These are phyloP conservation scores for Cytospora schulzeri DNA, from an alignment of 2,329 filamentous ascomycete genomes.

Conservation along the genomic window DNA sequence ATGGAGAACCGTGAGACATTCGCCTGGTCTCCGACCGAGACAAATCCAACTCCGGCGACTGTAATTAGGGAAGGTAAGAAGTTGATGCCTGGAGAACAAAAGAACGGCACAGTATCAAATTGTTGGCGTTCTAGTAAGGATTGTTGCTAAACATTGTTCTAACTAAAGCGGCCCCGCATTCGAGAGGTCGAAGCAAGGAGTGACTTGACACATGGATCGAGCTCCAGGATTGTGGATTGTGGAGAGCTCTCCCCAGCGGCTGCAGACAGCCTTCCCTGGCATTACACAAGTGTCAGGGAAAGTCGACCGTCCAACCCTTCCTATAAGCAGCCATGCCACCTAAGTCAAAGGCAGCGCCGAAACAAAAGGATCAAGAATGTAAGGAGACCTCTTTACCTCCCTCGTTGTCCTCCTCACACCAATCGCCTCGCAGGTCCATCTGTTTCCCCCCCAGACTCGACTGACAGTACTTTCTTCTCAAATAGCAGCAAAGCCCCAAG, in stretches of 20 bases:
- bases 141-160: constrained; percentile 15
- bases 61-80: not conserved
- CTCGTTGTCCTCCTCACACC: not conserved
- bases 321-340: constrained; percentile 28
- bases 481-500: constrained; percentile 34
- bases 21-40: too few species aligned
- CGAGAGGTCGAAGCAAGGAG: not conserved
- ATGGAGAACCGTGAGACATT: not conserved
- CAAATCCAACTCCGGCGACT: not conserved
- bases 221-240: constrained; percentile 6
- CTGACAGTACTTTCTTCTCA: constrained; percentile 12
- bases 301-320: not conserved
- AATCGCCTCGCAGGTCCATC: not conserved
- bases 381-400: not conserved
- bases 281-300: constrained; percentile 3
- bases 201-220: not conserved
- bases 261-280: constrained; percentile 10
- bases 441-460: not conserved
- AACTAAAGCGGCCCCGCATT: constrained; percentile 11
- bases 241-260: constrained; percentile 11
- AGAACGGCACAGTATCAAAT: not conserved
- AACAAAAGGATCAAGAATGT: constrained; percentile 28
- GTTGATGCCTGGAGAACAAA: not conserved
- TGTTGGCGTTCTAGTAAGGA: constrained; percentile 1
- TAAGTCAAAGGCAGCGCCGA: constrained; percentile 27